Percentiles rank a stretch among this genome's conserved stretches.
These are phyloP conservation scores for Talaromyces proteolyticus DNA, from an alignment of 495 filamentous ascomycete genomes.

Conservation along the genomic window DNA sequence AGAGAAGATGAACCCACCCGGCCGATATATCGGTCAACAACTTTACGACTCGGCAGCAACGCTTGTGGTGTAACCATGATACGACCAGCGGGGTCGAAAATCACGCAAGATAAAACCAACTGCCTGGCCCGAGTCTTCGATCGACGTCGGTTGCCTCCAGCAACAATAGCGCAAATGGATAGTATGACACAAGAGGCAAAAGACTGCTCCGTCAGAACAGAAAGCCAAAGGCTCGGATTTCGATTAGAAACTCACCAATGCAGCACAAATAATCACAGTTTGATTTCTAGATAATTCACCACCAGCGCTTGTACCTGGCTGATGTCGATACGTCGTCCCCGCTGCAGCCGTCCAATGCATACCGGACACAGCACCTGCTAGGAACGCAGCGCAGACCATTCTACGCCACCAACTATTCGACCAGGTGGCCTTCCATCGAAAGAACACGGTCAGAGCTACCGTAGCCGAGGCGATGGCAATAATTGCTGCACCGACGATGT, in stretches of 20 bases:
- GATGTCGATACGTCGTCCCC: slow-evolving; percentile 60
- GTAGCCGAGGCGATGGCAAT: slow-evolving; percentile 69
- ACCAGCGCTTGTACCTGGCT: slow-evolving; percentile 18
- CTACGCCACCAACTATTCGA: slow-evolving; percentile 74
- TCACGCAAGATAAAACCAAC: slow-evolving; percentile 68
- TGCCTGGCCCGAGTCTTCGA: slow-evolving; percentile 66
- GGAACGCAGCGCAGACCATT: slow-evolving; percentile 53
- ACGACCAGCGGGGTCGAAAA: slow-evolving; percentile 69
- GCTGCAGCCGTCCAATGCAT: slow-evolving; percentile 85
- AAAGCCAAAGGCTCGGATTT: not conserved
- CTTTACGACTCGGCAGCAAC: slow-evolving; percentile 70
- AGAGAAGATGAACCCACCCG: slow-evolving; percentile 31
- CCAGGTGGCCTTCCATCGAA: slow-evolving; percentile 70
- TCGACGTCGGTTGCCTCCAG: slow-evolving; percentile 46
- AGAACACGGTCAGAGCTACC: slow-evolving; percentile 67
- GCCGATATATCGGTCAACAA: slow-evolving; percentile 74
- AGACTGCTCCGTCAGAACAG: slow-evolving; percentile 33
- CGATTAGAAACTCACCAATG: slow-evolving; percentile 44
- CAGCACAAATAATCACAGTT: slow-evolving; percentile 58
- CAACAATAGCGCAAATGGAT: slow-evolving; percentile 48
- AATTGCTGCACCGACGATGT: slow-evolving; percentile 62
- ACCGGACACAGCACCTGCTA: slow-evolving; percentile 70
- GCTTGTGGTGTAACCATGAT: slow-evolving; percentile 78
- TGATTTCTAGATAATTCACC: slow-evolving; percentile 45
- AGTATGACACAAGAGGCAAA: slow-evolving; percentile 54